phyloP scores from a whole-genome alignment of 257 asterid species.

The Agastache rugosa region DNA sequence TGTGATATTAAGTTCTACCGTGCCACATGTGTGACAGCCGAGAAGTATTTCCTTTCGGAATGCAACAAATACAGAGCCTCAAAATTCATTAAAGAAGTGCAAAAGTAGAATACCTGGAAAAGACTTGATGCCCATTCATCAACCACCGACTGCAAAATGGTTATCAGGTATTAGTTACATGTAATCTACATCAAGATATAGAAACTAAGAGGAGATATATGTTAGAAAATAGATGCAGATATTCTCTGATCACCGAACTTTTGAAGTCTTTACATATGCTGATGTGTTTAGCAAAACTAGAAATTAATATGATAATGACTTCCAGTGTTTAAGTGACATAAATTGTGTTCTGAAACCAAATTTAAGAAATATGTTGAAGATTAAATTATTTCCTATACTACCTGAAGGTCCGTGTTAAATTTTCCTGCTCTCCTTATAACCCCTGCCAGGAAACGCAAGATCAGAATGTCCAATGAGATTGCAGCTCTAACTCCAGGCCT shows the following conservation, averaged over 20 bases:
- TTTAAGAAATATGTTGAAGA: slow-evolving; percentile 20
- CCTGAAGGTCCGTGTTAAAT: slow-evolving; percentile 94
- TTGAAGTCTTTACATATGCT: slow-evolving; percentile 21
- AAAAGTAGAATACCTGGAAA: slow-evolving; percentile 78
- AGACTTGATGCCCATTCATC: slow-evolving; percentile 99
- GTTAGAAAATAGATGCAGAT: background rate
- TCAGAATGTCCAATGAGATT: slow-evolving; percentile 85
- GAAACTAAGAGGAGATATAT: slow-evolving; percentile 18
- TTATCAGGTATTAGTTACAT: slow-evolving; percentile 38
- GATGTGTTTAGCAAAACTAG: slow-evolving; percentile 27
- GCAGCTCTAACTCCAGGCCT: slow-evolving; percentile 99
- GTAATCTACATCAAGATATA: background rate
- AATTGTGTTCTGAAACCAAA: slow-evolving; percentile 10
- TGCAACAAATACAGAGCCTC: slow-evolving; percentile 27
- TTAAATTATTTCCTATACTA: slow-evolving; percentile 41
- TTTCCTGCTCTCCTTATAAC: slow-evolving; percentile 74
- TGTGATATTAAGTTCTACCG: slow-evolving; percentile 1
- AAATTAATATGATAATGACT: slow-evolving; percentile 16
- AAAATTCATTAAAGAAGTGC: slow-evolving; percentile 32
- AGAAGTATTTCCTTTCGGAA: slow-evolving; percentile 33
- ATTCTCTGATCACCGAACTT: background rate
- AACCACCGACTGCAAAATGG: slow-evolving; percentile 70
- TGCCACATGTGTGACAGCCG: slow-evolving; percentile 5
- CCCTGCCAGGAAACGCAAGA: slow-evolving; percentile 87
- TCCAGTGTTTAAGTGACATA: background rate